Evolutionary conservation across 2,329 filamentous ascomycete species (phyloP), one percentile per base, ranked within the genome.

Genomic region (Aspergillus felis): DNA sequence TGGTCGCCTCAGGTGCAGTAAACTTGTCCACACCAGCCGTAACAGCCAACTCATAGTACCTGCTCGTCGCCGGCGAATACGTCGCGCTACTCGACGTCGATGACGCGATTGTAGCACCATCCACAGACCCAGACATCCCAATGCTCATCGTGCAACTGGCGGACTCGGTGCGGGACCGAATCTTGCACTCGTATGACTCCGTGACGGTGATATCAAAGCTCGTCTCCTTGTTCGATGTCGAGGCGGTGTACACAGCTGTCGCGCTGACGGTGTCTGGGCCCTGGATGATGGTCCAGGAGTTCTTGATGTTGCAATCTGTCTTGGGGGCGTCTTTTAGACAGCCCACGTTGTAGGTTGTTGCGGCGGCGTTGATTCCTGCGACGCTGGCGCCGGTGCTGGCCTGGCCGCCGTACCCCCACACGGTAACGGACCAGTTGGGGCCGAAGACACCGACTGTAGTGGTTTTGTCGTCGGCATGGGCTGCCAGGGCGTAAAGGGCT

Each of bases 241-340:
- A 57, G 6, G 60, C 61, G n/a, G 61, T 66, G 42, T 68, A 68
- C 20, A 56, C 50, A 3, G 52, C 63, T 4, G 56, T 59, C 10
- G 64, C 2, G 35, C 64, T 68, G 22, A 60, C 57, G 3, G 66
- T 68, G 8, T 57, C 54, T 1, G 62, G 51, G 1, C 64, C 66
- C n/a, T 69, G 66, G 32, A 68, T 59, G 32, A 69, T 58, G 0
- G 66, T 69, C 59, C 59, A 65, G 6, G 66, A 59, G 4, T 51
- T 38, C 3, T 58, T 49, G 48, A 59, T 58, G 35, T 68, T 24
- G 57, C 66, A 68, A 32, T 61, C 58, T 1, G 62, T 57, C 22
- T 68, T 67, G 25, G 66, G 62, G 6, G 66, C 66, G 44, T 55
- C 58, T 20, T 63, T 59, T 1, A 58, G 20, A 52, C 66, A 68